Percentiles rank a stretch among this genome's conserved stretches.
Conservation (phyloP, 2,329 filamentous ascomycete species). For the Podosphaera xanthii region DNA sequence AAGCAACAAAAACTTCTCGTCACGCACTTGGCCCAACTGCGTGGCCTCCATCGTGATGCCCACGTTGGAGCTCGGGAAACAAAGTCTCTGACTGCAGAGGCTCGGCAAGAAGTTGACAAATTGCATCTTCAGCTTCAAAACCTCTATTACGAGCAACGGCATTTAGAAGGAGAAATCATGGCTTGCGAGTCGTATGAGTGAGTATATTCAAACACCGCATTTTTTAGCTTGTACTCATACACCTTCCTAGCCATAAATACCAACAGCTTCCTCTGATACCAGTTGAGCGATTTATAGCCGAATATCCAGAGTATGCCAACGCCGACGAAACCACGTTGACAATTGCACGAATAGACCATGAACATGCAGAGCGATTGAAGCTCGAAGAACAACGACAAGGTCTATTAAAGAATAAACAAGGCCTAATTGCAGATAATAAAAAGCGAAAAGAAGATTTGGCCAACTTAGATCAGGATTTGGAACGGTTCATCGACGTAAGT, state of each 20-base stretch:
- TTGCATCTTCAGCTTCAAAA: constrained; percentile 88
- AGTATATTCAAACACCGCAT: constrained; percentile 17
- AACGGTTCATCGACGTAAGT: constrained; percentile 76
- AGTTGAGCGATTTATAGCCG: constrained; percentile 54
- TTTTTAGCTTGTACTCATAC: constrained; percentile 4
- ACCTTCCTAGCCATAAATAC: constrained; percentile 51
- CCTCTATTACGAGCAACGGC: constrained; percentile 83
- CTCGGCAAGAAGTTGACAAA: constrained; percentile 72
- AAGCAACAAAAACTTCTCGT: constrained; percentile 62
- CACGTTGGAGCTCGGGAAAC: constrained; percentile 64
- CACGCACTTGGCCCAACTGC: constrained; percentile 56
- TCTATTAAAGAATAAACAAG: constrained; percentile 48
- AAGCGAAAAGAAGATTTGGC: constrained; percentile 82
- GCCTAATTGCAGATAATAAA: constrained; percentile 56
- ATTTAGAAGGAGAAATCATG: constrained; percentile 70
- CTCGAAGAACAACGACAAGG: constrained; percentile 68
- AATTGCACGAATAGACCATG: constrained; percentile 76
- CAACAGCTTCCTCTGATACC: constrained; percentile 67
- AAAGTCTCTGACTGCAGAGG: constrained; percentile 67
- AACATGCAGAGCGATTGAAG: constrained; percentile 61
- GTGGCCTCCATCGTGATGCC: constrained; percentile 62
- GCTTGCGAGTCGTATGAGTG: constrained; percentile 86
- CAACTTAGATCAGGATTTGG: constrained; percentile 73
- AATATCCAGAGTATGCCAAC: constrained; percentile 52
- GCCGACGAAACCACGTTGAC: constrained; percentile 62